phyloP scores from a whole-genome alignment of 768 basidiomycete species.

The Asterophora parasitica region DNA sequence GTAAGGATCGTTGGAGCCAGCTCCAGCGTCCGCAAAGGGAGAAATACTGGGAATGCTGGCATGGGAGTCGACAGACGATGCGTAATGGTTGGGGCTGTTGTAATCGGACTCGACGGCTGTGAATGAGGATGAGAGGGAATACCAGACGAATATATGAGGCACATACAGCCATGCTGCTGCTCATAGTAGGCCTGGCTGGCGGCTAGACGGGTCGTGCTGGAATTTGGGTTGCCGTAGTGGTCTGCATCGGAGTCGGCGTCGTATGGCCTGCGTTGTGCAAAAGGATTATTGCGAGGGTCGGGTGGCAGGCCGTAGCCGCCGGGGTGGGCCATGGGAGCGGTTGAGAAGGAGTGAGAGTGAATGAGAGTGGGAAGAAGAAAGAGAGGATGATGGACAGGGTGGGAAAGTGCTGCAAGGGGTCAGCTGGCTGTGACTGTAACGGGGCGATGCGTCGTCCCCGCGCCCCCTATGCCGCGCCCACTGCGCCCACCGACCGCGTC shows the following conservation, averaged over 20 bases:
- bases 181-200: slow-evolving; percentile 39
- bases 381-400: slow-evolving; percentile 9
- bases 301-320: slow-evolving; percentile 22
- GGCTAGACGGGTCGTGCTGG: slow-evolving; percentile 54
- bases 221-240: slow-evolving; percentile 45
- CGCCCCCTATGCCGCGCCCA: slow-evolving; percentile 18
- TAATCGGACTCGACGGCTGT: slow-evolving; percentile 30
- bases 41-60: slow-evolving; percentile 53
- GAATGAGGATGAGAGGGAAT: slow-evolving; percentile 7
- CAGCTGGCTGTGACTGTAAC: slow-evolving; percentile 11
- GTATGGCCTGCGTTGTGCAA: slow-evolving; percentile 28
- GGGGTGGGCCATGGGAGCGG: slow-evolving; percentile 19
- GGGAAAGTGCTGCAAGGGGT: slow-evolving; percentile 9
- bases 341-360: slow-evolving; percentile 16
- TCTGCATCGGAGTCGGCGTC: slow-evolving; percentile 51
- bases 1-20: slow-evolving; percentile 63
- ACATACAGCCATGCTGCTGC: slow-evolving; percentile 26
- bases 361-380: slow-evolving; percentile 8
- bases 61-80: slow-evolving; percentile 58
- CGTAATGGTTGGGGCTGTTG: slow-evolving; percentile 39
- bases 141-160: slow-evolving; percentile 1
- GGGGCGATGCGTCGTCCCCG: slow-evolving; percentile 2
- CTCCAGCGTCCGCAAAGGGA: slow-evolving; percentile 53
- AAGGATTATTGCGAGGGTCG: slow-evolving; percentile 25
- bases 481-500: slow-evolving; percentile 20